Base-by-base conservation (phyloP, 2,329 filamentous ascomycete genomes). In the Daldinia eschscholtzii region DNA sequence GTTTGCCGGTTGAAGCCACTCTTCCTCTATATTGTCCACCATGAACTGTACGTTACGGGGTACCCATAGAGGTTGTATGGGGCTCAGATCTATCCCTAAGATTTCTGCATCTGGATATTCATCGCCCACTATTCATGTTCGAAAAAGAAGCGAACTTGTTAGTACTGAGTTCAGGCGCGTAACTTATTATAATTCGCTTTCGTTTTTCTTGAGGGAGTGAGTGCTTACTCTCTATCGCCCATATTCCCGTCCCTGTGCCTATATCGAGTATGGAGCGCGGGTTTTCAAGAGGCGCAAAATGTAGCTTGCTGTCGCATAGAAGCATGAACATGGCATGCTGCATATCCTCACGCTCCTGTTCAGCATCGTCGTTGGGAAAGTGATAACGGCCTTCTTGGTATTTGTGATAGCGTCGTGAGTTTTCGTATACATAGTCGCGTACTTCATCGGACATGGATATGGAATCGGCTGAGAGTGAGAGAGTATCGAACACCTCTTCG, bases 1-100 rank as follows among this genome's bases (percentile, higher is more conserved):
- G 67, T 87, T 83, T 3, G 76, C 74, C 6, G 84, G 83, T 68
- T 87, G 83, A 20, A 88, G 75, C 87, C 87, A 90, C 9, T 83
- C 81, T 61, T 82, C 82, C 75, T 89, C 87, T 39, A 86, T 80
- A 70, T 89, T 87, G 68, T 89, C 87, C 20, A 89, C 78, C 12
- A 80, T 56, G 52, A 82, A 82, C 26, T 74, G 74, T 52, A 82
- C 80, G 39, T 82, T 82, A 0, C 79, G 79, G 5, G 81, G 80
- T 3, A 81, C 77, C 80, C 80, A 82, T 1, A 75, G 23, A 0
- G 81, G 78, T 44, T 83, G 81, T n/a, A 81, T 81, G 0, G 81
- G 81, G 23, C 76, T 80, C 3, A 83, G 70, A 48, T 83, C 82
- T 18, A 82, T 76, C 3, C 82, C 81, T 2, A 76, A 74, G 15